Conservation (phyloP, 164 flowering plant genomes). For the Berberis thunbergii region DNA sequence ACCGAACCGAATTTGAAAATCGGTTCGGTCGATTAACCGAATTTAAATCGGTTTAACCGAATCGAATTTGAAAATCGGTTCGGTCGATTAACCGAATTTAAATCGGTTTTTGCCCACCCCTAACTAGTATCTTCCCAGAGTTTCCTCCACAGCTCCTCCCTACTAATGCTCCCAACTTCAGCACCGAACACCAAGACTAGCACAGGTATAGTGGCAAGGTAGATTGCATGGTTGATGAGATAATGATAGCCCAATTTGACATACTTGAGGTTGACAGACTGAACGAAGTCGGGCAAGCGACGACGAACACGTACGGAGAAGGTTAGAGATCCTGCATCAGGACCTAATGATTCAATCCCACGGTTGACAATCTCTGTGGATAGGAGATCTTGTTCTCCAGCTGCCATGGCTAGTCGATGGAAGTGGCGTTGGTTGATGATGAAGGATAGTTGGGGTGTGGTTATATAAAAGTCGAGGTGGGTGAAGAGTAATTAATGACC, state of each 20-base stretch:
- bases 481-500: too few species aligned
- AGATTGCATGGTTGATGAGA: slow-evolving; percentile 66
- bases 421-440: too few species aligned
- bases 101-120: too few species aligned
- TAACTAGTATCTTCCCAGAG: slow-evolving; percentile 53
- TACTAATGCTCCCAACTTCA: slow-evolving; percentile 63
- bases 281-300: slow-evolving; percentile 74
- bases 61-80: too few species aligned
- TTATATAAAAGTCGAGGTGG: too few species aligned
- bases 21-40: too few species aligned
- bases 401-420: neutral
- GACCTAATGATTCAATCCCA: slow-evolving; percentile 67
- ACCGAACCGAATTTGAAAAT: too few species aligned
- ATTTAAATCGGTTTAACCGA: too few species aligned
- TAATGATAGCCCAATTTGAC: slow-evolving; percentile 89
- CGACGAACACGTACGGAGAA: slow-evolving; percentile 80
- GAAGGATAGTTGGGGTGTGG: too few species aligned
- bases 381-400: slow-evolving; percentile 53
- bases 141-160: slow-evolving; percentile 67
- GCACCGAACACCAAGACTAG: slow-evolving; percentile 68
- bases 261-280: slow-evolving; percentile 84
- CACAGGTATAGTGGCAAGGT: slow-evolving; percentile 62
- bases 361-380: slow-evolving; percentile 88
- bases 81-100: too few species aligned
- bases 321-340: slow-evolving; percentile 69